phyloP scores from a whole-genome alignment of 257 asterid species.

The Solanum sejunctum region DNA sequence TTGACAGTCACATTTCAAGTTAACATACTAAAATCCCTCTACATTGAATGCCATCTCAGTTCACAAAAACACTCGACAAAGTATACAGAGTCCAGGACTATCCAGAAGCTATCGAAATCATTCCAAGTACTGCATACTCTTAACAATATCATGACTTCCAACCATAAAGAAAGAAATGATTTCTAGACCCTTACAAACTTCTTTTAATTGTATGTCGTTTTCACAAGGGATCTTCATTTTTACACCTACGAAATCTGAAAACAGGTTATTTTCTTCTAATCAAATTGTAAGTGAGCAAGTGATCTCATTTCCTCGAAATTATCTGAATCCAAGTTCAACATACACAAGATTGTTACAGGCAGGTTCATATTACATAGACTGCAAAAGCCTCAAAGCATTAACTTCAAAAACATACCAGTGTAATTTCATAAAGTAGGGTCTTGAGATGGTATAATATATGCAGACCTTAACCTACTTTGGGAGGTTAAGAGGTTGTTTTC shows the following conservation, averaged over 20 bases:
- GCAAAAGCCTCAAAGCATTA: background rate
- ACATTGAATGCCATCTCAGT: background rate
- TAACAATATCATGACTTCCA: background rate
- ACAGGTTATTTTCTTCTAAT: background rate
- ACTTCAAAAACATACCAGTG: background rate
- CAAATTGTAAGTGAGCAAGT: background rate
- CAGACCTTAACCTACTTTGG: background rate
- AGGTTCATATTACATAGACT: background rate
- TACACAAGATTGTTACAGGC: background rate
- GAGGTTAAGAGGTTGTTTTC: background rate
- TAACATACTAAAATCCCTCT: background rate
- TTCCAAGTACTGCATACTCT: background rate
- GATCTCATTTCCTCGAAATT: no score
- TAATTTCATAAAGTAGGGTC: background rate
- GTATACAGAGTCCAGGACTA: background rate
- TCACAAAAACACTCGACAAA: background rate
- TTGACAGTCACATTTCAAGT: background rate
- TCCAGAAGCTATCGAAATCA: background rate
- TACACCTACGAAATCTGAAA: background rate
- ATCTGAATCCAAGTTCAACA: background rate
- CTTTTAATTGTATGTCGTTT: no score
- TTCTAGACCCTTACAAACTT: no score
- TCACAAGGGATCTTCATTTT: background rate
- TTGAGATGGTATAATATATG: background rate
- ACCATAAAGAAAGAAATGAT: background rate